Percentiles rank a stretch among this genome's conserved stretches.
Conservation (phyloP, 345 rosid genomes). For the Arabidopsis suecica region DNA sequence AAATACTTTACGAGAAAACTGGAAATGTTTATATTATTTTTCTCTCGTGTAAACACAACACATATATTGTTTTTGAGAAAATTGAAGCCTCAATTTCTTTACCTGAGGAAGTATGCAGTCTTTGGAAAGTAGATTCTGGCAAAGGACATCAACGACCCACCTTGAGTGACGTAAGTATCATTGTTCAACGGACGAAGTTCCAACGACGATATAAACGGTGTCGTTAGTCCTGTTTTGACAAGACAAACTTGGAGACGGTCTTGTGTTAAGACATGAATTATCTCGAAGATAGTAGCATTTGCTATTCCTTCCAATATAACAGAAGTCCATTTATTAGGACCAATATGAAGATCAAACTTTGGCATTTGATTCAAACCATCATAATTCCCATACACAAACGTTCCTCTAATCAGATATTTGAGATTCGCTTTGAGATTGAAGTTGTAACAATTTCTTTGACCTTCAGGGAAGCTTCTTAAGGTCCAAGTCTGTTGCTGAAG, state of each 20-base stretch:
- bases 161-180: slow-evolving; percentile 31
- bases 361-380: slow-evolving; percentile 39
- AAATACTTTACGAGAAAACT: too few relatives aligned
- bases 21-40: neutral
- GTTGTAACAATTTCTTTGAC: slow-evolving; percentile 48
- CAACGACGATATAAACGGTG: slow-evolving; percentile 39
- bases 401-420: slow-evolving; percentile 44
- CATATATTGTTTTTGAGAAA: neutral
- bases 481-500: slow-evolving; percentile 36
- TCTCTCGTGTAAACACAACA: neutral
- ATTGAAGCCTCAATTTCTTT: neutral
- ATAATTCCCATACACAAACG: slow-evolving; percentile 46
- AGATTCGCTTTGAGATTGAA: slow-evolving; percentile 33
- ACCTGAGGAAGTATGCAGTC: slow-evolving; percentile 35
- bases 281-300: slow-evolving; percentile 18
- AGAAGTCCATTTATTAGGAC: slow-evolving; percentile 46
- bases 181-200: slow-evolving; percentile 41
- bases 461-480: slow-evolving; percentile 46
- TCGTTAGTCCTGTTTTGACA: slow-evolving; percentile 33
- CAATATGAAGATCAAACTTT: slow-evolving; percentile 38
- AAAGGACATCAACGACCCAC: slow-evolving; percentile 38
- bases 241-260: slow-evolving; percentile 43
- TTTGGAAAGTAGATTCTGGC: slow-evolving; percentile 29
- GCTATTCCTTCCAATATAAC: slow-evolving; percentile 14
- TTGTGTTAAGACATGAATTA: slow-evolving; percentile 38